These are phyloP conservation scores for Dendryphion nanum DNA, from an alignment of 2,329 filamentous ascomycete genomes.

Conservation along the genomic window DNA sequence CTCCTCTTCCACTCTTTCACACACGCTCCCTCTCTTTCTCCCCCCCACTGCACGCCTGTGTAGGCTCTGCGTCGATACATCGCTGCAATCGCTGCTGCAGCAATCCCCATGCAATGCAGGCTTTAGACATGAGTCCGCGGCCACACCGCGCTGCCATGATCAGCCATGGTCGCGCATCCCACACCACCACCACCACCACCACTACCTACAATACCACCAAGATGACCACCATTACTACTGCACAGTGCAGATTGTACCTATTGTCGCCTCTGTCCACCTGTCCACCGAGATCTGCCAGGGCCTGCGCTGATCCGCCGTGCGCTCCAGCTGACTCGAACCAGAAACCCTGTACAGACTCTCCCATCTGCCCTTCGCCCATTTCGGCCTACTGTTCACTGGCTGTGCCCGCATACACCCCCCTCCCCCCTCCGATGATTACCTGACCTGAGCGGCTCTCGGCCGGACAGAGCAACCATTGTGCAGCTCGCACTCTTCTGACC, in stretches of 20 bases:
- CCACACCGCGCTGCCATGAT: conserved; percentile 21
- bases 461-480: conserved; percentile 9
- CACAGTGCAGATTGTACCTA: too few species aligned
- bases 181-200: conserved; percentile 3
- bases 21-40: too few species aligned
- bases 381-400: conserved; percentile 14
- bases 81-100: too few species aligned
- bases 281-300: neutral
- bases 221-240: too few species aligned
- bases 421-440: too few species aligned
- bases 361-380: conserved; percentile 24
- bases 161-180: conserved; percentile 21
- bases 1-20: too few species aligned
- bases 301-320: conserved; percentile 23
- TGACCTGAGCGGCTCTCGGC: conserved; percentile 7
- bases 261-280: too few species aligned
- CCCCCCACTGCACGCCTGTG: too few species aligned
- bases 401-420: conserved; percentile 18
- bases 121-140: conserved; percentile 24
- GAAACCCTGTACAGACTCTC: conserved; percentile 24
- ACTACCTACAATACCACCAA: neutral
- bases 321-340: conserved; percentile 34
- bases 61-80: too few species aligned
- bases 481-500: conserved; percentile 18
- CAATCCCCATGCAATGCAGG: conserved; percentile 12